Evolutionary conservation across 495 filamentous ascomycete species (phyloP).

Genomic region (Copromyces sp.): DNA sequence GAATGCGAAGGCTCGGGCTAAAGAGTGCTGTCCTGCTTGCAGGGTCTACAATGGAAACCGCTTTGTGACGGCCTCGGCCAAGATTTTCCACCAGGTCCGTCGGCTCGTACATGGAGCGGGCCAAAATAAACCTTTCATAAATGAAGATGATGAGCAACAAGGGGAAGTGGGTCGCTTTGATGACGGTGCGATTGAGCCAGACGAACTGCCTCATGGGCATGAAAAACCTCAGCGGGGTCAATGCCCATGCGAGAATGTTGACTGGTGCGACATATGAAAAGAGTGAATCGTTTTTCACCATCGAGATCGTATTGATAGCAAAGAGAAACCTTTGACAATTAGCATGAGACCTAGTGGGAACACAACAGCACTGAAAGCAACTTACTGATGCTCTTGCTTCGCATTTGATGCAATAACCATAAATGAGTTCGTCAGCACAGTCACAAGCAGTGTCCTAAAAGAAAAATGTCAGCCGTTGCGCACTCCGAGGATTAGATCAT

Average conservation of each 20-base stretch:
- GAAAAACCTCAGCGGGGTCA: slow-evolving; percentile 67
- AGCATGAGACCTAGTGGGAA: neutral
- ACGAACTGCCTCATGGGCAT: slow-evolving; percentile 74
- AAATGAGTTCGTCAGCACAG: slow-evolving; percentile 86
- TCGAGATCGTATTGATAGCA: slow-evolving; percentile 86
- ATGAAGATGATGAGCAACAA: slow-evolving; percentile 73
- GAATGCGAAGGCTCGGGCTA: slow-evolving; percentile 56
- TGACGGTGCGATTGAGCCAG: slow-evolving; percentile 69
- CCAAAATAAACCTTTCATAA: slow-evolving; percentile 73
- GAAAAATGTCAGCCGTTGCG: neutral
- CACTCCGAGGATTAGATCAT: neutral
- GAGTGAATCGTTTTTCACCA: slow-evolving; percentile 90
- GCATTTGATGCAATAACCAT: slow-evolving; percentile 89
- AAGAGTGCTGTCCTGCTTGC: slow-evolving; percentile 46
- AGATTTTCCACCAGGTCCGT: slow-evolving; percentile 56
- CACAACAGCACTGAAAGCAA: neutral
- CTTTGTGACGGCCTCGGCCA: slow-evolving; percentile 26
- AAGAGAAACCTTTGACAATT: slow-evolving; percentile 55
- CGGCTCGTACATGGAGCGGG: slow-evolving; percentile 58
- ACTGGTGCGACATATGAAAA: slow-evolving; percentile 87
- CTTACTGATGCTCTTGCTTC: slow-evolving; percentile 78
- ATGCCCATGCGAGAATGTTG: slow-evolving; percentile 79
- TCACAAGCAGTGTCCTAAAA: slow-evolving; percentile 69
- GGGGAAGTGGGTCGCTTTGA: slow-evolving; percentile 84
- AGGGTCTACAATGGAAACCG: slow-evolving; percentile 45